Percentiles rank a stretch among this genome's conserved stretches.
Conservation (phyloP, 257 asterid species). For the Striga asiatica region DNA sequence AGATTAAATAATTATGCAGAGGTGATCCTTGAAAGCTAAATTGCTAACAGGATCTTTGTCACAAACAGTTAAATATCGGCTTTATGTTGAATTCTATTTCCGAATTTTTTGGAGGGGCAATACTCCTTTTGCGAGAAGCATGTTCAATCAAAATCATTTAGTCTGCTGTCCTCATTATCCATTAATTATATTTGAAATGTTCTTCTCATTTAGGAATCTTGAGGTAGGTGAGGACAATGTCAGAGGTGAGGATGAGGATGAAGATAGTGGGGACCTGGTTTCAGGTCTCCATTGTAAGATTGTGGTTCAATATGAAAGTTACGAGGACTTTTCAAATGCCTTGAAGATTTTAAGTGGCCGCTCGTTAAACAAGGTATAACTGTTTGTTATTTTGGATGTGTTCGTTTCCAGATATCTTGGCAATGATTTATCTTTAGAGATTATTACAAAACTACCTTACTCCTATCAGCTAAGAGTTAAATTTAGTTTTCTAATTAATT, state of each 20-base stretch:
- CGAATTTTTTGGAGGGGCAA: too few relatives aligned
- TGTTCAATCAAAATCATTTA: not conserved
- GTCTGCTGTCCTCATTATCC: not conserved
- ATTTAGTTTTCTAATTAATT: not conserved
- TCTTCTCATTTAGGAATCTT: constrained; percentile 44
- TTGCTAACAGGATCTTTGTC: too few relatives aligned
- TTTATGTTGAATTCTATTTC: too few relatives aligned
- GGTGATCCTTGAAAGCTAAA: too few relatives aligned
- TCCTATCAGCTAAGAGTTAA: not conserved
- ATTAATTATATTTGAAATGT: not conserved
- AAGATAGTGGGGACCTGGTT: constrained; percentile 47
- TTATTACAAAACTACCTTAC: not conserved
- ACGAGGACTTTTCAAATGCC: constrained; percentile 60
- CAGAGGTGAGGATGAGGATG: constrained; percentile 46
- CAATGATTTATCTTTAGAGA: too few relatives aligned
- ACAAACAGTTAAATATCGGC: too few relatives aligned
- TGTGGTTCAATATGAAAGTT: constrained; percentile 65
- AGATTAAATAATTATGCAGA: too few relatives aligned
- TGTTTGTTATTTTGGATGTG: not conserved
- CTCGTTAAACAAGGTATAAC: constrained; percentile 66
- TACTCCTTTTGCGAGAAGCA: too few relatives aligned
- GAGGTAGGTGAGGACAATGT: constrained; percentile 87
- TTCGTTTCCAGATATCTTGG: not conserved
- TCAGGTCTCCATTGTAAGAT: constrained; percentile 89
- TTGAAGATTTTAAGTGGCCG: constrained; percentile 75